A percentile compares a stretch with the other conserved stretches of the same genome.
Conservation (phyloP, 78 protist species). For the Cavenderia fasciculata region DNA sequence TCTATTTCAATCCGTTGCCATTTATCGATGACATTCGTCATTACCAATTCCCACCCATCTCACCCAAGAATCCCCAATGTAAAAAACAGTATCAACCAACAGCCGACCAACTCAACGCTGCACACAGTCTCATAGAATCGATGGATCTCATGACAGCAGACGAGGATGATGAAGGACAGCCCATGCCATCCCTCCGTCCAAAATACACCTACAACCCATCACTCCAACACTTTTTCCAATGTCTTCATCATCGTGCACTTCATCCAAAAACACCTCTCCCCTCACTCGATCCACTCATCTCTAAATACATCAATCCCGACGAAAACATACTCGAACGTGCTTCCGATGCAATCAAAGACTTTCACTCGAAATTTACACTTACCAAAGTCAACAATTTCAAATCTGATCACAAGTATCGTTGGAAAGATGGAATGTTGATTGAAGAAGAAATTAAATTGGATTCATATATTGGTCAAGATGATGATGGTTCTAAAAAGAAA, state of each 20-base stretch:
- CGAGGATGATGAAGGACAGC: constrained; percentile 37
- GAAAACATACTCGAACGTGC: constrained; percentile 40
- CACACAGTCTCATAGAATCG: constrained; percentile 43
- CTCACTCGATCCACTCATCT: constrained; percentile 70
- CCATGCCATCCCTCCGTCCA: constrained; percentile 59
- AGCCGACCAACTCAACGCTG: constrained; percentile 46
- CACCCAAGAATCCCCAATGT: constrained; percentile 33
- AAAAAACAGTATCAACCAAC: constrained; percentile 26
- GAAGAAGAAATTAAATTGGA: constrained; percentile 61
- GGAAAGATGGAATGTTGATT: constrained; percentile 70
- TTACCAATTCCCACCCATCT: constrained; percentile 60
- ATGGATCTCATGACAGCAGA: constrained; percentile 81
- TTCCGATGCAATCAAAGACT: constrained; percentile 38
- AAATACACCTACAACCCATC: constrained; percentile 80
- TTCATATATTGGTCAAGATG: constrained; percentile 44
- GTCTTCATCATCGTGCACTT: constrained; percentile 79
- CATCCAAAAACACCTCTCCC: constrained; percentile 63
- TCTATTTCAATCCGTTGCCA: constrained; percentile 48
- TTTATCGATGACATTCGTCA: constrained; percentile 73
- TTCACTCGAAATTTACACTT: constrained; percentile 52
- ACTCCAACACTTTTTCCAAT: constrained; percentile 79
- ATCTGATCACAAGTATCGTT: constrained; percentile 30
- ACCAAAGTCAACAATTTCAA: constrained; percentile 1
- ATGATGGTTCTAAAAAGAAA: constrained; percentile 14
- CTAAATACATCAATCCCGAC: constrained; percentile 67